A percentile compares a stretch with the other conserved stretches of the same genome.
Evolutionary conservation across 192 early-diverging fungal species (phyloP).

Genomic region (Oehlia diaphana): DNA sequence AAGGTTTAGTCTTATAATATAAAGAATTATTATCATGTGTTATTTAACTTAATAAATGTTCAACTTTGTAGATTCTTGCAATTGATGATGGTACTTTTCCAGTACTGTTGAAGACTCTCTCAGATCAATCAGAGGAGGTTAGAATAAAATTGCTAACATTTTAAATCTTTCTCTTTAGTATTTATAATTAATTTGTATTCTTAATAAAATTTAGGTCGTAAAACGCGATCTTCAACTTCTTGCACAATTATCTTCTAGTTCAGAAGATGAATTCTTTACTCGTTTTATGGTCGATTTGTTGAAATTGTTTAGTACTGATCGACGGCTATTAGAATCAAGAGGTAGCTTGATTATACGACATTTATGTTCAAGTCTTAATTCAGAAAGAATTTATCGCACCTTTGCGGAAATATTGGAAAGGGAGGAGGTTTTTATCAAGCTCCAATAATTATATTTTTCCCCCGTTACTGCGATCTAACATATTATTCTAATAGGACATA

Average conservation of each 20-base stretch:
- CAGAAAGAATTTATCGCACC: conserved; percentile 87
- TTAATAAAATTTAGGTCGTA: conserved; percentile 61
- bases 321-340: conserved; percentile 83
- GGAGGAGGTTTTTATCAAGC: conserved; percentile 58
- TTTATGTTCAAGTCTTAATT: conserved; percentile 85
- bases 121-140: conserved; percentile 92
- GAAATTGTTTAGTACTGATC: conserved; percentile 86
- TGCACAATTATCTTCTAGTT: conserved; percentile 89
- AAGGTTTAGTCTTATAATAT: conserved; percentile 43
- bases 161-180: background rate
- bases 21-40: background rate
- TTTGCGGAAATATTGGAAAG: conserved; percentile 86
- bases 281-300: conserved; percentile 91
- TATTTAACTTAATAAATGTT: too few relatives aligned
- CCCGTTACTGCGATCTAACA: background rate
- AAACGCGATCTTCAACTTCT: conserved; percentile 89
- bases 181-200: conserved; percentile 5
- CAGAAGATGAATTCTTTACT: conserved; percentile 83
- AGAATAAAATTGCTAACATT: background rate
- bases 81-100: conserved; percentile 88
- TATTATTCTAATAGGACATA: conserved; percentile 56
- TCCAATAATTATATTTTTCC: background rate
- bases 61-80: conserved; percentile 67
- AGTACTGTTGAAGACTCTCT: conserved; percentile 85
- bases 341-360: conserved; percentile 93